Percentiles rank a stretch among this genome's conserved stretches.
phyloP scores from a whole-genome alignment of 345 rosid genomes.

The Luvunga scandens region DNA sequence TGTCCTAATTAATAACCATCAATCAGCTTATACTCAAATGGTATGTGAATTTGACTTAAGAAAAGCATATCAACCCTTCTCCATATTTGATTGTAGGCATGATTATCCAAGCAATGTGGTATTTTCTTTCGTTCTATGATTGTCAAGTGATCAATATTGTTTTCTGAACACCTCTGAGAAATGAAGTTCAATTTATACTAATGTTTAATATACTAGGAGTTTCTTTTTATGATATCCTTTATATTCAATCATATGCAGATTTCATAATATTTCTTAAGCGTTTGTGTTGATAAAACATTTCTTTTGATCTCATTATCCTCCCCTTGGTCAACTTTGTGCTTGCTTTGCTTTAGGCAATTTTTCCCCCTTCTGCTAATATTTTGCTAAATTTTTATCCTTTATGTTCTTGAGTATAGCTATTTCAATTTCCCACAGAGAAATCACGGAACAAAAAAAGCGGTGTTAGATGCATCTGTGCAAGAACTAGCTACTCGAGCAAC shows the following conservation, averaged over 20 bases:
- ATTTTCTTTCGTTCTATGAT: not conserved
- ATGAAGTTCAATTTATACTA: not conserved
- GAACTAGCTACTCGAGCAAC: slow-evolving; percentile 91
- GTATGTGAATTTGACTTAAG: not conserved
- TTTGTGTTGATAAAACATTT: not conserved
- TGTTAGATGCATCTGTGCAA: slow-evolving; percentile 59
- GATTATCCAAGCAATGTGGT: not conserved
- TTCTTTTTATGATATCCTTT: not conserved
- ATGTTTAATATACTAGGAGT: not conserved
- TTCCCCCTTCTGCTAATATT: not conserved
- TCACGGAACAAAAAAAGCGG: slow-evolving; percentile 32
- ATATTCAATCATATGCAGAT: not conserved
- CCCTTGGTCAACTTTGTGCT: not conserved
- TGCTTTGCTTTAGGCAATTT: not conserved
- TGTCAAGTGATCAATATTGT: not conserved
- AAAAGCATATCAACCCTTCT: not conserved
- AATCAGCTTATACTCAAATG: not conserved
- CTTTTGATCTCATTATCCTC: not conserved
- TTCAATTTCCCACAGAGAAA: slow-evolving; percentile 34
- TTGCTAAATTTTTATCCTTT: not conserved
- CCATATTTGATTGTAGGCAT: not conserved
- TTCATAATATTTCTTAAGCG: not conserved
- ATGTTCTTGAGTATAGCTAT: not conserved
- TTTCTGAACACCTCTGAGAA: not conserved
- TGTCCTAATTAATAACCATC: not conserved